phyloP scores from a whole-genome alignment of 495 filamentous ascomycete species.

The Talaromyces proteolyticus region DNA sequence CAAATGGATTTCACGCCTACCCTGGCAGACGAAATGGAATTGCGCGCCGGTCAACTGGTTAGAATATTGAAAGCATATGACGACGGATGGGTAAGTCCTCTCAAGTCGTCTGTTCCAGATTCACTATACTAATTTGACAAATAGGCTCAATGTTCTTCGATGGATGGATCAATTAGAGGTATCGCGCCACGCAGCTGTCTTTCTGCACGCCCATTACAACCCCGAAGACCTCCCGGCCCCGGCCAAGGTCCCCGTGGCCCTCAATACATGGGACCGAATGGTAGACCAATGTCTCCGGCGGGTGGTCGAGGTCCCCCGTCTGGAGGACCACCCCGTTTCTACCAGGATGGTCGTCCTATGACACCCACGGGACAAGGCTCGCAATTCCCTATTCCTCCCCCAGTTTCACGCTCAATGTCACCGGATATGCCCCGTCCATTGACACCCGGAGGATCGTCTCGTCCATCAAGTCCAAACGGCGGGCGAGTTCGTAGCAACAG shows the following conservation, averaged over 20 bases:
- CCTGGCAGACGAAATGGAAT: slow-evolving; percentile 82
- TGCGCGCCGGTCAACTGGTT: slow-evolving; percentile 75
- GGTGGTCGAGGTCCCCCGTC: slow-evolving; percentile 20
- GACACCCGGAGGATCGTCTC: slow-evolving; percentile 29
- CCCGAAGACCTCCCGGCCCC: slow-evolving; percentile 38
- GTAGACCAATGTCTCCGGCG: slow-evolving; percentile 41
- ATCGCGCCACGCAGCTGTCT: slow-evolving; percentile 92
- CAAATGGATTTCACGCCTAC: slow-evolving; percentile 94
- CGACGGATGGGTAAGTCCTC: slow-evolving; percentile 84
- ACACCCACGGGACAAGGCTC: slow-evolving; percentile 26
- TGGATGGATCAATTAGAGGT: slow-evolving; percentile 87
- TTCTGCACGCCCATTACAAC: slow-evolving; percentile 87
- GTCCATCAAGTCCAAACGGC: slow-evolving; percentile 33
- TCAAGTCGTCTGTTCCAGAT: neutral
- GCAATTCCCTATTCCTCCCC: slow-evolving; percentile 25
- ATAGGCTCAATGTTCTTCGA: slow-evolving; percentile 81
- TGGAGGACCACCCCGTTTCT: slow-evolving; percentile 25
- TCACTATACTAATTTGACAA: slow-evolving; percentile 28
- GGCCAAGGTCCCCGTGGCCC: slow-evolving; percentile 42
- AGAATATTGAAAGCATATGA: slow-evolving; percentile 93
- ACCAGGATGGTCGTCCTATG: slow-evolving; percentile 32
- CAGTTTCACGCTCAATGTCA: slow-evolving; percentile 31
- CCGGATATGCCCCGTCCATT: slow-evolving; percentile 41
- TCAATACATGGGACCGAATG: slow-evolving; percentile 46
- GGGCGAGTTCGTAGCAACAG: slow-evolving; percentile 47